These are phyloP conservation scores for Trichoderma orchidacearum DNA, from an alignment of 495 filamentous ascomycete genomes.

Conservation along the genomic window DNA sequence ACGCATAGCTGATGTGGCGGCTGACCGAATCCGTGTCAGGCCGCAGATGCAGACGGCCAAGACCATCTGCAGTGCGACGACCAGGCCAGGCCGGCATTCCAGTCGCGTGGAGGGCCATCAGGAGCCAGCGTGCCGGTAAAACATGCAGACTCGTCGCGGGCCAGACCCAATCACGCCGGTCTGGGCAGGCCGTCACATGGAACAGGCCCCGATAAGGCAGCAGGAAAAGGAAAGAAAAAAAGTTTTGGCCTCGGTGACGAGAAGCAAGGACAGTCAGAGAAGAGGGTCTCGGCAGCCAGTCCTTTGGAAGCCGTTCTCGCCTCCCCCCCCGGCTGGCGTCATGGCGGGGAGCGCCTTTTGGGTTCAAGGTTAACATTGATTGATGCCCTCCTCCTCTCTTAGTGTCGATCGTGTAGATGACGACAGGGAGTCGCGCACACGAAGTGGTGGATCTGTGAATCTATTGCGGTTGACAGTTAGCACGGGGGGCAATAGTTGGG, in stretches of 20 bases:
- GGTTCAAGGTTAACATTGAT: neutral
- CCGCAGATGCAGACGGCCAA: neutral
- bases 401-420: neutral
- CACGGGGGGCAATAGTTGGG: no score
- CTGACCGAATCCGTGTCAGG: slow-evolving; percentile 1
- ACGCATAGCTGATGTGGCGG: neutral
- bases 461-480: no score
- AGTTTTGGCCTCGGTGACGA: neutral
- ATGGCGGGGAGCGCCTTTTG: neutral
- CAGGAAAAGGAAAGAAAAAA: no score
- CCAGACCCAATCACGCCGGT: neutral
- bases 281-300: neutral
- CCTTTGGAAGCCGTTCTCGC: neutral
- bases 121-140: neutral
- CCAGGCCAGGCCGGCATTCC: neutral
- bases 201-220: neutral
- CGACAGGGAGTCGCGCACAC: no score
- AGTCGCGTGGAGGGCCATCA: neutral
- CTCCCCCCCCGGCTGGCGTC: neutral
- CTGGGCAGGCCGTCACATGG: neutral
- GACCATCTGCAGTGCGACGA: neutral
- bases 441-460: no score
- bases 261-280: neutral
- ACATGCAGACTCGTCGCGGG: neutral
- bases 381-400: neutral